phyloP scores from a whole-genome alignment of 192 early-diverging fungal genomes.

The Phycomyces blakesleeanus region DNA sequence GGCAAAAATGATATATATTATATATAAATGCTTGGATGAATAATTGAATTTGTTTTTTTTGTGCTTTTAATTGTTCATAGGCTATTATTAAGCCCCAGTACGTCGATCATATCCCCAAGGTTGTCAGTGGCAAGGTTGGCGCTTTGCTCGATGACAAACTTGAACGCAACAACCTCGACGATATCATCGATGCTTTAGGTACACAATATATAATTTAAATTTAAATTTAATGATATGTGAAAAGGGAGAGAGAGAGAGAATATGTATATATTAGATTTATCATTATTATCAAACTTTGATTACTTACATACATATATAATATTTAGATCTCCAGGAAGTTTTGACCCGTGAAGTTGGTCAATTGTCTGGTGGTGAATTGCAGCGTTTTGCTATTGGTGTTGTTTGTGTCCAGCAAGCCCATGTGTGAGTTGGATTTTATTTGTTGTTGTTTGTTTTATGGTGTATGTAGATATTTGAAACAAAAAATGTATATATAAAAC shows the following conservation, averaged over 20 bases:
- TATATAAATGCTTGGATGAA: too few relatives aligned
- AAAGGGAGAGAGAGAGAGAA: too few relatives aligned
- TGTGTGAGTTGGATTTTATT: slow-evolving; percentile 67
- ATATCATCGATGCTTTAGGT: slow-evolving; percentile 71
- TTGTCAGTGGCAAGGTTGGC: slow-evolving; percentile 75
- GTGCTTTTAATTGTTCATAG: too few relatives aligned
- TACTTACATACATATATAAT: background rate
- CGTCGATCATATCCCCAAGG: slow-evolving; percentile 85
- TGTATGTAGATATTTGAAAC: too few relatives aligned
- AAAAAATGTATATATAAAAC: too few relatives aligned
- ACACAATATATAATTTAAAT: too few relatives aligned
- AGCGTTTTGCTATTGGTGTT: slow-evolving; percentile 94
- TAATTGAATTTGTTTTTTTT: too few relatives aligned
- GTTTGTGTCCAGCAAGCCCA: slow-evolving; percentile 79
- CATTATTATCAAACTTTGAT: background rate
- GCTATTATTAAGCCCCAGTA: slow-evolving; percentile 96
- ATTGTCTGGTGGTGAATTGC: slow-evolving; percentile 95
- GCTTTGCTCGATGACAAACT: slow-evolving; percentile 66
- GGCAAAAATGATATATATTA: too few relatives aligned
- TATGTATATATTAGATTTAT: too few relatives aligned
- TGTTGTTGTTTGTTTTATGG: too few relatives aligned
- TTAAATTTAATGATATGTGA: too few relatives aligned
- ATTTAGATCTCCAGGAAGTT: slow-evolving; percentile 75
- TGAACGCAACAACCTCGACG: slow-evolving; percentile 68
- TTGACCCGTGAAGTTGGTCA: slow-evolving; percentile 78